phyloP scores from a whole-genome alignment of 345 rosid species.

The Eucalyptus curtisii region DNA sequence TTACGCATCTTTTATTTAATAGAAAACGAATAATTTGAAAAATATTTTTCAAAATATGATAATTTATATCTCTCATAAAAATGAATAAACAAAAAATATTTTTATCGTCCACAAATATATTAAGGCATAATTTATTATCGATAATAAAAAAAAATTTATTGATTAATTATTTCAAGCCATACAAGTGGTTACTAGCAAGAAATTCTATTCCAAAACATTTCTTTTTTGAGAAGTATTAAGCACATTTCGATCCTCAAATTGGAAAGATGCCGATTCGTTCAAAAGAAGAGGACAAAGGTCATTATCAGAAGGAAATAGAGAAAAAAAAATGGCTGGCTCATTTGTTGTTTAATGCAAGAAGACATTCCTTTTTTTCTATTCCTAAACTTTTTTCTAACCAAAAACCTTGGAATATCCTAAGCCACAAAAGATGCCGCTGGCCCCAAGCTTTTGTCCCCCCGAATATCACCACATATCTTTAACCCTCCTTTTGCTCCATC shows the following conservation, averaged over 20 bases:
- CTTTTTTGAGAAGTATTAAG: not conserved
- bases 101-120: fast-evolving
- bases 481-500: not conserved
- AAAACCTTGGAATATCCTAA: not conserved
- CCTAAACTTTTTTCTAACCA: not conserved
- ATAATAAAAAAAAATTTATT: not conserved
- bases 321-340: not conserved
- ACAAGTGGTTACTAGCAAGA: fast-evolving
- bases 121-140: not conserved
- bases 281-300: not conserved
- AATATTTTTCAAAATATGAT: too few relatives aligned
- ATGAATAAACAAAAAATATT: not conserved
- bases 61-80: not conserved
- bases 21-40: too few relatives aligned
- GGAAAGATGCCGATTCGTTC: not conserved
- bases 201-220: not conserved
- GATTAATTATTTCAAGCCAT: not conserved
- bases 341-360: not conserved
- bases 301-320: not conserved
- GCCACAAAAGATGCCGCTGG: not conserved
- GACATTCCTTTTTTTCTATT: not conserved
- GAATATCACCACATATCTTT: not conserved
- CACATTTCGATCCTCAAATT: not conserved
- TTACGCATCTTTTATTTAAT: not conserved
- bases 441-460: not conserved